Conservation (phyloP, 345 rosid genomes). For the Eucalyptus grandis region DNA sequence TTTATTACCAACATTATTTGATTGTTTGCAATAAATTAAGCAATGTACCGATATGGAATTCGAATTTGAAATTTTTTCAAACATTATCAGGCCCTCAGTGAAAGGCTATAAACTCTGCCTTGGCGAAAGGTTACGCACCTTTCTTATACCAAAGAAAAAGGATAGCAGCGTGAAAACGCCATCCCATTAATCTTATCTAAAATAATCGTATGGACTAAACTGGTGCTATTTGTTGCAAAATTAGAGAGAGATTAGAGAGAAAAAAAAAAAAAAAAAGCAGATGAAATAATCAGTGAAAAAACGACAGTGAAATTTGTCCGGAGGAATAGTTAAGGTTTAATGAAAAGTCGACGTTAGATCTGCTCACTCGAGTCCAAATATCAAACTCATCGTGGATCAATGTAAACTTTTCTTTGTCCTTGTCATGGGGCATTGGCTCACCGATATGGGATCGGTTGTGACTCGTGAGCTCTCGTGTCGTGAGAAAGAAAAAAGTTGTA, state of each 20-base stretch:
- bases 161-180: not conserved
- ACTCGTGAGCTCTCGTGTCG: not conserved
- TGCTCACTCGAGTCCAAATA: not conserved
- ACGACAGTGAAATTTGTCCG: not conserved
- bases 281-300: not conserved
- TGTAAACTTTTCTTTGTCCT: not conserved
- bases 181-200: not conserved
- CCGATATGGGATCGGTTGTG: not conserved
- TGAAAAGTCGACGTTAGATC: not conserved
- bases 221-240: not conserved
- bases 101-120: not conserved
- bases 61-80: not conserved
- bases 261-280: accelerated
- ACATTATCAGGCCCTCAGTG: not conserved
- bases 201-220: not conserved
- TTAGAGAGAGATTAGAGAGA: not conserved
- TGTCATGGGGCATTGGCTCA: not conserved
- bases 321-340: not conserved
- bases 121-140: not conserved
- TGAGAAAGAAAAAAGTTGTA: not conserved
- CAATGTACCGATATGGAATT: not conserved
- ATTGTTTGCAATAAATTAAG: not conserved
- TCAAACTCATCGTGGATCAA: not conserved
- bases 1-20: not conserved
- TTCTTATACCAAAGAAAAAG: not conserved